phyloP scores from a whole-genome alignment of 2,329 filamentous ascomycete species.

The Curvularia sp. region DNA sequence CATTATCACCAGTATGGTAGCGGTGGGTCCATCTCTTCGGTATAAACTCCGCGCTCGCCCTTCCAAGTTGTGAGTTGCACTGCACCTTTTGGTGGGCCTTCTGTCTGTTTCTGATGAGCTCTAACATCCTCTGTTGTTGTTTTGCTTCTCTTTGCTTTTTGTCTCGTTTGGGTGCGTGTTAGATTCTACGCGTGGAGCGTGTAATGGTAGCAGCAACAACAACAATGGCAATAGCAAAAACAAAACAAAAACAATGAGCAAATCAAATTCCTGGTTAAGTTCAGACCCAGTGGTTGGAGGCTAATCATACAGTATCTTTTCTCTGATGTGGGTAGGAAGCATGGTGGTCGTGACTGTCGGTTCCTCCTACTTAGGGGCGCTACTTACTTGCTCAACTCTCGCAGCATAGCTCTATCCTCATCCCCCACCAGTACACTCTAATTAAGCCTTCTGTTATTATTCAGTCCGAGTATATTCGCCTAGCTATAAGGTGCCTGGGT shows the following conservation, averaged over 20 bases:
- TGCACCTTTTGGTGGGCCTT: not conserved
- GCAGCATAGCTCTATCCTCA: not conserved
- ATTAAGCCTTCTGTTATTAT: not conserved
- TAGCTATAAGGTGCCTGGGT: not conserved
- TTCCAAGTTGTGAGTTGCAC: not conserved
- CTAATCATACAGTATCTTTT: not conserved
- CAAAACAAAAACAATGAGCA: not conserved
- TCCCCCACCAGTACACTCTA: not conserved
- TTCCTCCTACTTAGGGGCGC: not conserved
- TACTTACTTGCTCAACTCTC: not conserved
- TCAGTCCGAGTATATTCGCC: not conserved
- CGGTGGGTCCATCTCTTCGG: not conserved
- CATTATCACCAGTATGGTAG: not conserved
- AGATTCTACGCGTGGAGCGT: no score
- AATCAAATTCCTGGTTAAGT: not conserved
- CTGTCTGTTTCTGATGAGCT: not conserved
- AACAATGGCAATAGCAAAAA: not conserved
- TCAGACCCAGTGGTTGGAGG: not conserved
- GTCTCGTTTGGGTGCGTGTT: not conserved
- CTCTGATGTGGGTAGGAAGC: not conserved
- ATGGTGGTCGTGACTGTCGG: not conserved
- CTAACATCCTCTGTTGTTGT: no score
- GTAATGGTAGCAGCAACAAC: not conserved
- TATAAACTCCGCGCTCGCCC: not conserved
- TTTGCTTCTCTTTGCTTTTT: not conserved